Conservation (phyloP, 192 early-diverging fungal genomes). For the Backusella tuberculispora region DNA sequence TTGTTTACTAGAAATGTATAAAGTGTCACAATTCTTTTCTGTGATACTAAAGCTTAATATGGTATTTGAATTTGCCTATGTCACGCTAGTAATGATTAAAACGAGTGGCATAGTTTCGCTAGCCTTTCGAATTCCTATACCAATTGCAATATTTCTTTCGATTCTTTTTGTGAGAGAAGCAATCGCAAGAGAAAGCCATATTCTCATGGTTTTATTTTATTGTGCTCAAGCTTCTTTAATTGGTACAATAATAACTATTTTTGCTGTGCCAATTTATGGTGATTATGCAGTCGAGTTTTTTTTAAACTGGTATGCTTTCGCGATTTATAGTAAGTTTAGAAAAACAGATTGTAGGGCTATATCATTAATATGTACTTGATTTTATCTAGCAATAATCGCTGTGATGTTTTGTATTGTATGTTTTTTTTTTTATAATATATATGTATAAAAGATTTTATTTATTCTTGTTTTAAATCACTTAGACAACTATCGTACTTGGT, state of each 20-base stretch:
- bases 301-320: background rate
- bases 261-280: no score
- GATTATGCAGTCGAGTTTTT: background rate
- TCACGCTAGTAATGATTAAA: background rate
- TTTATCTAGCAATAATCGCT: background rate
- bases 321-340: background rate
- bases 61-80: background rate
- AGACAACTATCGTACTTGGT: background rate
- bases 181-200: no score
- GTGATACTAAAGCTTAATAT: background rate
- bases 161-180: no score
- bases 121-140: background rate
- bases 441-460: background rate
- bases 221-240: no score
- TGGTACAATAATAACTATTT: no score
- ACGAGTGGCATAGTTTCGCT: background rate
- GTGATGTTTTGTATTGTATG: background rate
- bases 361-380: no score
- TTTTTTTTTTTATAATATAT: no score
- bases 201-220: no score
- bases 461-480: background rate
- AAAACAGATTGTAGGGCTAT: no score
- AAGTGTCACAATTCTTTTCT: background rate
- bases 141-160: no score
- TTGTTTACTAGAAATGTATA: background rate